A percentile compares a stretch with the other conserved stretches of the same genome.
Conservation (phyloP, 1,139 yeast genomes). For the Pichia sp. region DNA sequence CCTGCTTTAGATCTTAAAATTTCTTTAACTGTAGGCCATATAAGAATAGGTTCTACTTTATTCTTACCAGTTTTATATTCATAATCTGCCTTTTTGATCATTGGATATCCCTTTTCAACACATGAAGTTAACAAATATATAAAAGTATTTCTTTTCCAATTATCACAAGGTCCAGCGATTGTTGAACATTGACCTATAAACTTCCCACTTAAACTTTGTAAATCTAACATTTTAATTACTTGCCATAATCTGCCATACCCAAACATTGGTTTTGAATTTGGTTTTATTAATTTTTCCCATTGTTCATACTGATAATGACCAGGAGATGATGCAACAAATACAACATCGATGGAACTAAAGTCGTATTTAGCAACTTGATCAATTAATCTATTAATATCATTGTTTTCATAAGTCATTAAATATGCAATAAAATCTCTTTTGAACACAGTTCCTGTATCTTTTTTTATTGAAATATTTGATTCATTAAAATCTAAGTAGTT, state of each 20-base stretch:
- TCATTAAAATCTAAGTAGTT: conserved; percentile 11
- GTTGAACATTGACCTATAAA: conserved; percentile 50
- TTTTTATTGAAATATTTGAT: conserved; percentile 6
- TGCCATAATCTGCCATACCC: conserved; percentile 51
- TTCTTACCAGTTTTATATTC: conserved; percentile 31
- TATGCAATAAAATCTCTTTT: conserved; percentile 40
- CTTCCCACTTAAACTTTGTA: conserved; percentile 34
- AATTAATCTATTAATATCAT: conserved; percentile 30
- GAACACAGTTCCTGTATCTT: conserved; percentile 30
- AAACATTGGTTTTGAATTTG: conserved; percentile 25
- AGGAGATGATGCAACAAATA: conserved; percentile 55
- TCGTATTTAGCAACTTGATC: conserved; percentile 33
- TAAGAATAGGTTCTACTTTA: conserved; percentile 39
- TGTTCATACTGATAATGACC: conserved; percentile 28
- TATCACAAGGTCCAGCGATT: conserved; percentile 49
- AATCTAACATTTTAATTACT: conserved; percentile 33
- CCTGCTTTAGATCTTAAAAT: conserved; percentile 36
- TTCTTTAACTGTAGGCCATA: conserved; percentile 53
- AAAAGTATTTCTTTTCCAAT: conserved; percentile 39
- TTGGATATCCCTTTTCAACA: conserved; percentile 22
- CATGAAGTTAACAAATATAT: conserved; percentile 48
- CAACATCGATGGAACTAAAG: conserved; percentile 44
- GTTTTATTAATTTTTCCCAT: conserved; percentile 7
- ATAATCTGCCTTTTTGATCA: conserved; percentile 21
- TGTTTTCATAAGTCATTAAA: conserved; percentile 37